phyloP scores from a whole-genome alignment of 2,329 filamentous ascomycete species.

The Talaromyces islandicus region DNA sequence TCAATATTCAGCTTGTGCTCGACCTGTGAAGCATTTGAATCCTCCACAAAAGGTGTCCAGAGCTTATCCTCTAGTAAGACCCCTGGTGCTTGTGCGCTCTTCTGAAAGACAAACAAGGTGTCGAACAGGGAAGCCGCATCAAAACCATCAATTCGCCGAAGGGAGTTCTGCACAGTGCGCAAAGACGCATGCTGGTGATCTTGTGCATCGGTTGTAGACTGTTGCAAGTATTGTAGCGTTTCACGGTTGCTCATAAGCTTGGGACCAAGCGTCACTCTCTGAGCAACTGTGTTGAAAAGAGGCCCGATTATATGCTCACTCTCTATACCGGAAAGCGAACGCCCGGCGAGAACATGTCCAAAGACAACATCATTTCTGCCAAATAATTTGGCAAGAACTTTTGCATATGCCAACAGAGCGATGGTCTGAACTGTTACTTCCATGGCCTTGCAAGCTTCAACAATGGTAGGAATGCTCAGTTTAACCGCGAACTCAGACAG shows the following conservation, averaged over 20 bases:
- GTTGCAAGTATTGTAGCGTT: slow-evolving; percentile 39
- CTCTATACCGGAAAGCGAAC: slow-evolving; percentile 29
- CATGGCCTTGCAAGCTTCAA: slow-evolving; percentile 19
- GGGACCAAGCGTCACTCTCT: slow-evolving; percentile 28
- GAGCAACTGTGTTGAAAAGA: slow-evolving; percentile 36
- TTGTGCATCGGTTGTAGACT: slow-evolving; percentile 39
- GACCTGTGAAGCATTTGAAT: slow-evolving; percentile 15
- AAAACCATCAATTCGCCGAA: slow-evolving; percentile 32
- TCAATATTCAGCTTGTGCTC: slow-evolving; percentile 28
- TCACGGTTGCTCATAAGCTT: slow-evolving; percentile 32
- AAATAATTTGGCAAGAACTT: slow-evolving; percentile 23
- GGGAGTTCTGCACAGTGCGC: slow-evolving; percentile 41
- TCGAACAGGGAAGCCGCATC: slow-evolving; percentile 39
- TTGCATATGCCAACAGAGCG: slow-evolving; percentile 23
- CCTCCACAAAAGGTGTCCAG: slow-evolving; percentile 17
- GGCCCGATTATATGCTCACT: slow-evolving; percentile 36
- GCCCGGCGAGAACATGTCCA: slow-evolving; percentile 35
- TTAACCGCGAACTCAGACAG: slow-evolving; percentile 15
- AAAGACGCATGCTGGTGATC: slow-evolving; percentile 48
- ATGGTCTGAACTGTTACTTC: slow-evolving; percentile 26
- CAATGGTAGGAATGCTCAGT: slow-evolving; percentile 13
- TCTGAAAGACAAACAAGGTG: slow-evolving; percentile 49
- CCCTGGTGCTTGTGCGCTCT: slow-evolving; percentile 16
- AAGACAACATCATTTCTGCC: slow-evolving; percentile 31
- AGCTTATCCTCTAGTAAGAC: slow-evolving; percentile 8